Base-by-base conservation (phyloP, 805 yeast genomes). In the Ogataea nitratoaversa region DNA sequence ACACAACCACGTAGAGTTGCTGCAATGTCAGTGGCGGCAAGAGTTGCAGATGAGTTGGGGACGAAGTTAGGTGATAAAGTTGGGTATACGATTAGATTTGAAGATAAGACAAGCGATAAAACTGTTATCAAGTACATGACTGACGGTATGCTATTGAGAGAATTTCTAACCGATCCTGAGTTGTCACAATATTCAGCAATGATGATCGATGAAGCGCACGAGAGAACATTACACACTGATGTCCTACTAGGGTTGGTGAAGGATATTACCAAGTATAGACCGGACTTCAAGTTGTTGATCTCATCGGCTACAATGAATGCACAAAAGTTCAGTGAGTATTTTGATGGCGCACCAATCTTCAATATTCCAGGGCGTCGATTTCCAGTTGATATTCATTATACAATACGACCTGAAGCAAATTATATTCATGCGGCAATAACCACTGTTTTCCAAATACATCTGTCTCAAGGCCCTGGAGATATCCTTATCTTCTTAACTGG, bases 181-280 rank as follows among this genome's bases (percentile, higher is more conserved):
- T 62, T 90, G 30, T 62, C 71, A 1, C 66, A 63, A 2, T 91
- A 90, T 56, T 77, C 93, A 2, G 95, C 85, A 1, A 70, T 91
- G 41, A 89, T 91, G 84, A 82, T 91, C 35, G 99, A 91, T 63
- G 99, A 91, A 62, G 99, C 99, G 0, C 99, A 93, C 58, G 99
- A 93, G 59, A 72, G 99, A 42, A 93, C 98, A 0, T 68, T 91
- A 30, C 82, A 91, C n/a, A 91, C 98, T 0, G 99, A 91, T 62
- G 68, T 77, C 3, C 57, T 91, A 8, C 67, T 91, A 37, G 95
- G 96, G 1, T 65, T 93, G 28, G 62, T 91, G 24, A 91, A 91
- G 49, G 85, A 83, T 44, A 74, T 88, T 0, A 57, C 76, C 2
- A 66, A 65, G 18, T 62, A 76, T 31, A 67, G 97, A 39, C 75